Percentiles rank a stretch among this genome's conserved stretches.
phyloP scores from a whole-genome alignment of 2,329 filamentous ascomycete species.

The Calonectria henricotiae region DNA sequence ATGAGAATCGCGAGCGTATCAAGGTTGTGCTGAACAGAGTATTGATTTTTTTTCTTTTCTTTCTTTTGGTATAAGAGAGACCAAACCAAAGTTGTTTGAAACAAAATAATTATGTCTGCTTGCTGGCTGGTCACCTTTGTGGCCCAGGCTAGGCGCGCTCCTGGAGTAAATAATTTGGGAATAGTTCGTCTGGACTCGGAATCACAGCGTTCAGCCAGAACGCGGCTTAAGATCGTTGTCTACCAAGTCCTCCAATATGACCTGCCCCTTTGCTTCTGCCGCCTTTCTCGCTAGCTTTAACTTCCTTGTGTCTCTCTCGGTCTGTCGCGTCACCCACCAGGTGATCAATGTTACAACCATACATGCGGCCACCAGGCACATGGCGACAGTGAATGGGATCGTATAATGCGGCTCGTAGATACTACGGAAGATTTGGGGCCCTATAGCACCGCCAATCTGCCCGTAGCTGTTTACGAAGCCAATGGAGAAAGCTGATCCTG shows the following conservation, averaged over 20 bases:
- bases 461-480: slow-evolving; percentile 40
- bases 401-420: slow-evolving; percentile 26
- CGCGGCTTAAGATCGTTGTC: not conserved
- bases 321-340: slow-evolving; percentile 23
- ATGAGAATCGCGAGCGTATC: too few relatives aligned
- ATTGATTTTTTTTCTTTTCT: too few relatives aligned
- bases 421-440: slow-evolving; percentile 36
- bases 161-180: too few relatives aligned
- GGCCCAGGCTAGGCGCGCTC: not conserved
- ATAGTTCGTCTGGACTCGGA: not conserved
- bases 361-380: slow-evolving; percentile 21
- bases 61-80: too few relatives aligned
- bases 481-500: slow-evolving; percentile 39
- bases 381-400: slow-evolving; percentile 24
- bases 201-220: not conserved
- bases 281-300: slow-evolving; percentile 16
- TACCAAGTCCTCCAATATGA: slow-evolving; percentile 1
- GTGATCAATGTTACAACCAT: slow-evolving; percentile 29
- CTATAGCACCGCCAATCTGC: slow-evolving; percentile 40
- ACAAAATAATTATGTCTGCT: too few relatives aligned
- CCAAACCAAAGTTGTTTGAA: too few relatives aligned
- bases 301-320: slow-evolving; percentile 26
- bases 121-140: too few relatives aligned
- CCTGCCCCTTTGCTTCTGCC: slow-evolving; percentile 9
- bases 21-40: too few relatives aligned